Evolutionary conservation across 1,284 basidiomycete species (phyloP).

Genomic region (Violaceomyces palustris): DNA sequence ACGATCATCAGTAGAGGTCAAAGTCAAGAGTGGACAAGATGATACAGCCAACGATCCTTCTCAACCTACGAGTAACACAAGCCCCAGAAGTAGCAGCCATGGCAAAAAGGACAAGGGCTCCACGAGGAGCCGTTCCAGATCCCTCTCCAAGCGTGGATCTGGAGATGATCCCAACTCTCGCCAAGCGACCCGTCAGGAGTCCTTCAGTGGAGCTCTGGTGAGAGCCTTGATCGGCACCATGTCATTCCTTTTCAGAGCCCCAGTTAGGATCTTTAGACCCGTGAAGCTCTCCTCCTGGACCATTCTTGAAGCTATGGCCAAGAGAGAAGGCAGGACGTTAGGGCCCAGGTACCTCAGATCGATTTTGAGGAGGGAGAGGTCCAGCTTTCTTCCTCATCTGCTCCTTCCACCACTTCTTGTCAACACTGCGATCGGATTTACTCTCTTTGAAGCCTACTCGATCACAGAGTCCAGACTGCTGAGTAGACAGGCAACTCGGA

Average conservation of each 20-base stretch:
- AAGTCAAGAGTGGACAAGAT: too few species aligned
- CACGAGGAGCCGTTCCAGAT: too few species aligned
- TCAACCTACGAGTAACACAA: too few species aligned
- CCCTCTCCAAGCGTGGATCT: too few species aligned
- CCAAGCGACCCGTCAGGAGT: constrained; percentile 31
- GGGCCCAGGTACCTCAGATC: constrained; percentile 48
- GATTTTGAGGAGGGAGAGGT: constrained; percentile 46
- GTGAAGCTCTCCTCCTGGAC: constrained; percentile 44
- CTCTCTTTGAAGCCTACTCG: constrained; percentile 51
- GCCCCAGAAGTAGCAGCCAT: too few species aligned
- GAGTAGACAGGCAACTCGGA: too few species aligned
- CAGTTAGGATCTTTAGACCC: neutral
- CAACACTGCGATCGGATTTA: constrained; percentile 53
- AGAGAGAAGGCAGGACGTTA: constrained; percentile 49
- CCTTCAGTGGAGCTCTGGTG: constrained; percentile 38
- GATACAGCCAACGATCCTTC: too few species aligned
- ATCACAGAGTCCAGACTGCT: constrained; percentile 36
- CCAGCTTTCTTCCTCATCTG: constrained; percentile 27
- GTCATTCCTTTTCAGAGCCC: constrained; percentile 51
- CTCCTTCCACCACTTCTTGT: constrained; percentile 51
- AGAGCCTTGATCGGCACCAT: constrained; percentile 51
- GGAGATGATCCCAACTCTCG: too few species aligned
- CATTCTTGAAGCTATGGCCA: constrained; percentile 52
- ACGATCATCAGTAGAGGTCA: too few species aligned
- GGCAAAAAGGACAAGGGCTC: too few species aligned